These are phyloP conservation scores for Groenewaldozyma tartarivorans DNA, from an alignment of 805 yeast species.

Conservation along the genomic window DNA sequence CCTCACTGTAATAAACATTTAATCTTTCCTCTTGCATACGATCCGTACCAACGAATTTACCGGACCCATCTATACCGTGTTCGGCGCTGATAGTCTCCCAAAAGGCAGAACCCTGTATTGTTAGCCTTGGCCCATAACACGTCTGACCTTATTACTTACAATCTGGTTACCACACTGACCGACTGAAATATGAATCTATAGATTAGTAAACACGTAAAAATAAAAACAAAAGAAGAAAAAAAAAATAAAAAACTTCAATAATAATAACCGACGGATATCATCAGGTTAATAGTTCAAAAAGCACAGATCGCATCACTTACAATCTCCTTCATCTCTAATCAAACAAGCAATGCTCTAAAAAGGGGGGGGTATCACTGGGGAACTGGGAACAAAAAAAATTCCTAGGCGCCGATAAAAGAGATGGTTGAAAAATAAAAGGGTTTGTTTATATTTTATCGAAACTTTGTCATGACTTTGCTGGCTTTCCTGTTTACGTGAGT, in stretches of 20 bases:
- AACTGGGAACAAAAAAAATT: background rate
- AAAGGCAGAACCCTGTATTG: constrained; percentile 26
- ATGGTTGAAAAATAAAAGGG: background rate
- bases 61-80: constrained; percentile 32
- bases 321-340: background rate
- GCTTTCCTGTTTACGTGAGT: too few species aligned
- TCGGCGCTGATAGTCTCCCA: constrained; percentile 33
- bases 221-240: background rate
- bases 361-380: background rate
- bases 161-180: constrained; percentile 99
- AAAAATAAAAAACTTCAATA: background rate
- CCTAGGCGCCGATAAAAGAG: background rate
- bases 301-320: background rate
- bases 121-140: constrained; percentile 16
- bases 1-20: constrained; percentile 82
- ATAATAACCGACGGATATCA: background rate
- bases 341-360: background rate
- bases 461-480: too few species aligned
- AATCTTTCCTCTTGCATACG: constrained; percentile 37
- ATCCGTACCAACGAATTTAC: constrained; percentile 22
- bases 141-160: constrained; percentile 37
- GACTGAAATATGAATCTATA: constrained; percentile 83
- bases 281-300: background rate
- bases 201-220: background rate
- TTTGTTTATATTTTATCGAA: background rate